phyloP scores from a whole-genome alignment of 345 rosid species.

The Trapa incisa region DNA sequence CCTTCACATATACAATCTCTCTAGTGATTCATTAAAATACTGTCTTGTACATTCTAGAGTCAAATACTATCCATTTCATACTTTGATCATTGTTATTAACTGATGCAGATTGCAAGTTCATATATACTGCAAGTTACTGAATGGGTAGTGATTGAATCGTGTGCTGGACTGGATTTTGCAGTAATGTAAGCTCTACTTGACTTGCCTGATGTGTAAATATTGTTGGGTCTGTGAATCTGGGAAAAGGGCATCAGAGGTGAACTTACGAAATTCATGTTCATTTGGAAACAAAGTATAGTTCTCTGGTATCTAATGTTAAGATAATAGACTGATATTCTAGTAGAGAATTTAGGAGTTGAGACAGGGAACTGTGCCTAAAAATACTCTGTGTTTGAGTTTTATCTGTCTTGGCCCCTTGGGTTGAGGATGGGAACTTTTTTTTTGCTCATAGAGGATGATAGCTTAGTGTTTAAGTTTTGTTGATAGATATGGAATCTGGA shows the following conservation, averaged over 20 bases:
- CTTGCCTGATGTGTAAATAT: slow-evolving; percentile 3
- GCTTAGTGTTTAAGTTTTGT: not conserved
- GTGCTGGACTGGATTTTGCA: not conserved
- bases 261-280: not conserved
- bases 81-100: not conserved
- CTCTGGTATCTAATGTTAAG: not conserved
- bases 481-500: not conserved
- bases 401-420: not conserved
- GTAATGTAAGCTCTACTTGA: not conserved
- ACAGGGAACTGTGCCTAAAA: not conserved
- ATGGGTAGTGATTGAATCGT: not conserved
- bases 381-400: not conserved
- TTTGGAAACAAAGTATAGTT: slow-evolving; percentile 1
- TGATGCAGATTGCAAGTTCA: not conserved
- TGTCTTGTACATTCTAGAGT: not conserved
- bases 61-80: not conserved
- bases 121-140: not conserved
- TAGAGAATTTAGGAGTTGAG: not conserved
- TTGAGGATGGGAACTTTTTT: no score
- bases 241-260: not conserved
- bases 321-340: slow-evolving; percentile 1
- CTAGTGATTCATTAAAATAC: not conserved
- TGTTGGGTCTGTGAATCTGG: slow-evolving; percentile 7
- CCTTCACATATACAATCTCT: not conserved
- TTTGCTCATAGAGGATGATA: no score